These are phyloP conservation scores for Candolleomyces aberdarensis DNA, from an alignment of 768 basidiomycete species.

Conservation along the genomic window DNA sequence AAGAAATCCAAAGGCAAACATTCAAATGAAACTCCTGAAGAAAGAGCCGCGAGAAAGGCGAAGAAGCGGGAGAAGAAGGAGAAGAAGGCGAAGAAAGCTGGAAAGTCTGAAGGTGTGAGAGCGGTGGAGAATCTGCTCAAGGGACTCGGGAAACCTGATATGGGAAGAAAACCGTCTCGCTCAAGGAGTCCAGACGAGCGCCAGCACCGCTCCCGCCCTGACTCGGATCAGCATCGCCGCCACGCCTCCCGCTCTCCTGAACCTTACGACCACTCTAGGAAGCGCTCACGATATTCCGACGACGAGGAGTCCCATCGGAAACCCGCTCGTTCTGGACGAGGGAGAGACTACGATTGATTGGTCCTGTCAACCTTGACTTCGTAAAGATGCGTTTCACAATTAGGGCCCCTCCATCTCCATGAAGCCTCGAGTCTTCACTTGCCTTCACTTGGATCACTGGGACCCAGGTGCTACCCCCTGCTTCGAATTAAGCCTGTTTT, in stretches of 20 bases:
- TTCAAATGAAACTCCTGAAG: conserved; percentile 77
- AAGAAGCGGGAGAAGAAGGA: conserved; percentile 68
- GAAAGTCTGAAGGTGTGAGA: conserved; percentile 58
- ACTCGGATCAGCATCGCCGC: conserved; percentile 14
- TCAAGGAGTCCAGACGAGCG: conserved; percentile 15
- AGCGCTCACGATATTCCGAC: conserved; percentile 12
- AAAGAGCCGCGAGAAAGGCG: conserved; percentile 71
- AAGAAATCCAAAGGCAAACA: conserved; percentile 62
- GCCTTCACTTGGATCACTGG: too few relatives aligned
- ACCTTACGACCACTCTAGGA: conserved; percentile 12
- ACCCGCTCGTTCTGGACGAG: background rate
- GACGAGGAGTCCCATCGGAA: conserved; percentile 13
- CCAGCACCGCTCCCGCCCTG: conserved; percentile 11
- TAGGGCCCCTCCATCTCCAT: background rate
- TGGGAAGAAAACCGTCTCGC: conserved; percentile 11
- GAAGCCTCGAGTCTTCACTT: background rate
- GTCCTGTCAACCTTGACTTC: background rate
- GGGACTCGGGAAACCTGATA: conserved; percentile 28
- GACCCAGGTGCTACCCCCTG: too few relatives aligned
- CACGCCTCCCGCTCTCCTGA: conserved; percentile 14
- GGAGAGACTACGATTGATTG: conserved; percentile 4
- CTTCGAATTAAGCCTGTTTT: background rate
- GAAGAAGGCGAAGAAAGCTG: conserved; percentile 19
- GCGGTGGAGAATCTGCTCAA: conserved; percentile 68
- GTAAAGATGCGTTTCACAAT: background rate